phyloP scores from a whole-genome alignment of 164 flowering plant species.

The Magnolia kwangsiensis region DNA sequence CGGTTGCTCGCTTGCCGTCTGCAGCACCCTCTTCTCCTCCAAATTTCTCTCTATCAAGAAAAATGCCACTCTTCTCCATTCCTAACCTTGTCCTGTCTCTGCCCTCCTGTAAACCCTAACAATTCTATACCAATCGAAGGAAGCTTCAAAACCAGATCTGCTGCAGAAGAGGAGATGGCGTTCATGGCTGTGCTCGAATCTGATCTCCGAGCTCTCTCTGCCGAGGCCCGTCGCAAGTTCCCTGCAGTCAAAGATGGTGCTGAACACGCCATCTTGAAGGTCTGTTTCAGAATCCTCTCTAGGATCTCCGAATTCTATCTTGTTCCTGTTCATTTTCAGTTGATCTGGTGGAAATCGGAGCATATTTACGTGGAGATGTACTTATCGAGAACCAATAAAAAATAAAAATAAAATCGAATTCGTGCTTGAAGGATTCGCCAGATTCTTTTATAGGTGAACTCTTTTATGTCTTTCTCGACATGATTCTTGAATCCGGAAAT shows the following conservation, averaged over 20 bases:
- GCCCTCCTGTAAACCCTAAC: not conserved
- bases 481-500: not conserved
- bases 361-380: not conserved
- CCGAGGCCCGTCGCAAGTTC: constrained; percentile 89
- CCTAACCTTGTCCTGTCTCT: not conserved
- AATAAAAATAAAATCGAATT: not conserved
- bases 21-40: not conserved
- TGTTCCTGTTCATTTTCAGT: not conserved
- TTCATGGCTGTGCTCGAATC: constrained; percentile 92
- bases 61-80: not conserved
- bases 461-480: not conserved
- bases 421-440: not conserved
- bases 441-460: not conserved
- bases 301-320: not conserved
- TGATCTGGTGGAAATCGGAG: not conserved
- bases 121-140: not conserved
- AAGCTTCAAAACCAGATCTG: not conserved
- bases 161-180: constrained; percentile 39
- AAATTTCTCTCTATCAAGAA: not conserved
- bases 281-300: constrained; percentile 3
- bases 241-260: constrained; percentile 94
- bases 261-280: constrained; percentile 93
- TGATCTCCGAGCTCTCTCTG: constrained; percentile 92
- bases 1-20: not conserved
- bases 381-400: too few relatives aligned